Evolutionary conservation across 78 protist genomes (phyloP).

Genomic region (Dictyostelium firmibasis): DNA sequence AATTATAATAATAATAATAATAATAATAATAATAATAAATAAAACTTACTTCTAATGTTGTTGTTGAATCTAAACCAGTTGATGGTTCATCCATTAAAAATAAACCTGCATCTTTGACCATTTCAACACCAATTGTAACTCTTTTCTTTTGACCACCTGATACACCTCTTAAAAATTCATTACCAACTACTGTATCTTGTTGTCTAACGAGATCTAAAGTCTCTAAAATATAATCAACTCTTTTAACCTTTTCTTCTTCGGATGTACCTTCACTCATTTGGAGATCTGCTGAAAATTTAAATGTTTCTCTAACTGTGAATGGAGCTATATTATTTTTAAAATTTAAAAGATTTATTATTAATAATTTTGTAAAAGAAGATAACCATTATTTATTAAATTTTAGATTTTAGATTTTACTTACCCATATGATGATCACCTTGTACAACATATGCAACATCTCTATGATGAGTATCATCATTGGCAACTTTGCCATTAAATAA

Average conservation of each 20-base stretch:
- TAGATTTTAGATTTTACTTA: neutral
- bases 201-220: constrained; percentile 33
- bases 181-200: constrained; percentile 73
- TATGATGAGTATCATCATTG: constrained; percentile 32
- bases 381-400: neutral
- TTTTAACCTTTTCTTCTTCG: constrained; percentile 57
- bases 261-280: constrained; percentile 57
- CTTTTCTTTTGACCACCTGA: constrained; percentile 85
- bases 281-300: constrained; percentile 51
- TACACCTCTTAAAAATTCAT: constrained; percentile 79
- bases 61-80: constrained; percentile 78
- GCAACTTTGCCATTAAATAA: constrained; percentile 40
- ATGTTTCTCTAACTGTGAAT: constrained; percentile 64
- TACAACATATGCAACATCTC: constrained; percentile 72
- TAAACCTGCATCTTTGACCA: constrained; percentile 63
- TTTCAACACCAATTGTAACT: constrained; percentile 79
- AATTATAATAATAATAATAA: neutral
- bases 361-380: neutral
- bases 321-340: constrained; percentile 11
- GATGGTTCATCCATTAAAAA: constrained; percentile 80
- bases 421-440: constrained; percentile 78
- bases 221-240: constrained; percentile 51
- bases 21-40: neutral
- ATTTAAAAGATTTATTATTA: neutral
- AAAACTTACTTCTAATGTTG: constrained; percentile 39